Conservation (phyloP, 257 asterid species). For the Salvia rosmarinus region DNA sequence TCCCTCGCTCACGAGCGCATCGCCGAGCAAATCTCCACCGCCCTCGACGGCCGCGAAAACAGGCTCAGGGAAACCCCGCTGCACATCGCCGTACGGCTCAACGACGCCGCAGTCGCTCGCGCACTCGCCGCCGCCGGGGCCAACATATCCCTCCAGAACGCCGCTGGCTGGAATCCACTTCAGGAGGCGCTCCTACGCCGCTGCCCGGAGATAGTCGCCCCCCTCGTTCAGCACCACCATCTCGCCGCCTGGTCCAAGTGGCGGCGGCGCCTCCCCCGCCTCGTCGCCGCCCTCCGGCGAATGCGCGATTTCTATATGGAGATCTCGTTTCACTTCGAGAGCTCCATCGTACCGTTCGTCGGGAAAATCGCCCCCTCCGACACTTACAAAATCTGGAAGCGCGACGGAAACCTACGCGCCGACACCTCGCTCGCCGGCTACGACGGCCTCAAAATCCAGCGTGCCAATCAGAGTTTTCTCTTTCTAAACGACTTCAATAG, state of each 20-base stretch:
- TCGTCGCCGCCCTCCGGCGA: slow-evolving; percentile 73
- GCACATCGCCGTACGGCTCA: slow-evolving; percentile 92
- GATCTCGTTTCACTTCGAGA: slow-evolving; percentile 90
- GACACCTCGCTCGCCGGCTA: slow-evolving; percentile 92
- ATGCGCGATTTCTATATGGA: slow-evolving; percentile 99
- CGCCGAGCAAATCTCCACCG: slow-evolving; percentile 70
- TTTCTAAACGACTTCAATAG: slow-evolving; percentile 70
- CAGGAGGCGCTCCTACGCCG: slow-evolving; percentile 94
- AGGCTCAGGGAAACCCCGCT: slow-evolving; percentile 73
- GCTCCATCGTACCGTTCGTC: slow-evolving; percentile 89
- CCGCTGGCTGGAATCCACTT: slow-evolving; percentile 88
- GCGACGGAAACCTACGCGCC: slow-evolving; percentile 88
- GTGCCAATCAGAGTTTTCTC: slow-evolving; percentile 91
- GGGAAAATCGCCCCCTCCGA: slow-evolving; percentile 96
- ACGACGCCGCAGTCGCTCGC: slow-evolving; percentile 65
- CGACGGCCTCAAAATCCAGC: slow-evolving; percentile 91
- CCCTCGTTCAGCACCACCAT: slow-evolving; percentile 81
- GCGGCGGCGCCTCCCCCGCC: slow-evolving; percentile 92
- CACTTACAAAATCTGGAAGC: slow-evolving; percentile 93
- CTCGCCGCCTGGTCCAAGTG: slow-evolving; percentile 87
- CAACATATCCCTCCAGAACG: slow-evolving; percentile 81
- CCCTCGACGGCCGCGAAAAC: slow-evolving; percentile 83
- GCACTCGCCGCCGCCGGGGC: slow-evolving; percentile 80
- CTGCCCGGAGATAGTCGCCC: slow-evolving; percentile 61
- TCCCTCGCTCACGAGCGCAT: slow-evolving; percentile 65